phyloP scores from a whole-genome alignment of 768 basidiomycete genomes.

The Peribolospora kevripleyi region DNA sequence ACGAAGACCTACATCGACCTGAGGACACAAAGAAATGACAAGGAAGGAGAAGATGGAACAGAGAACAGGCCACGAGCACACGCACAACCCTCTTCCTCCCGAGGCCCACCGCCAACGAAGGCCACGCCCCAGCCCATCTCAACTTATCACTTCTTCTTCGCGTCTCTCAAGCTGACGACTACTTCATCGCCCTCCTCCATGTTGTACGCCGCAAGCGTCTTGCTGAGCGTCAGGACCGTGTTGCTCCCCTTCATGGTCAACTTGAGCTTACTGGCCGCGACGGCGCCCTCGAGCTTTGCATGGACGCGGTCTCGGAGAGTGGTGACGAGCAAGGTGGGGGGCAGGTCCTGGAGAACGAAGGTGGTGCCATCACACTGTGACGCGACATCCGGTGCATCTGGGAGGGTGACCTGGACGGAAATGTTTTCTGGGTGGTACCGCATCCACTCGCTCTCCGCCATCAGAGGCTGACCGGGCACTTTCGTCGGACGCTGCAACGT shows the following conservation, averaged over 20 bases:
- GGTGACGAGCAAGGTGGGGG: slow-evolving; percentile 60
- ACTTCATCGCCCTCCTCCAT: slow-evolving; percentile 74
- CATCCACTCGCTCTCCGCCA: neutral
- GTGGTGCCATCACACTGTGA: slow-evolving; percentile 46
- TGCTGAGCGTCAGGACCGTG: slow-evolving; percentile 68
- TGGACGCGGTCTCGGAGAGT: slow-evolving; percentile 74
- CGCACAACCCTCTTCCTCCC: no score
- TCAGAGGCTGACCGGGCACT: no score
- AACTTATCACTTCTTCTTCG: slow-evolving; percentile 28
- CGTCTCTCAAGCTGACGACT: slow-evolving; percentile 47
- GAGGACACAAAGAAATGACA: no score
- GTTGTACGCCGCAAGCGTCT: slow-evolving; percentile 64
- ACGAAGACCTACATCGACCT: no score
- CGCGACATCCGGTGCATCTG: neutral
- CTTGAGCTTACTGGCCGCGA: slow-evolving; percentile 46
- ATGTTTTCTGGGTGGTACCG: neutral
- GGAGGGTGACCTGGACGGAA: neutral
- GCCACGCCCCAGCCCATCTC: no score
- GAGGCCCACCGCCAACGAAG: no score
- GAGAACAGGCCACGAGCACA: no score
- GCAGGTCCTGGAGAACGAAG: slow-evolving; percentile 55
- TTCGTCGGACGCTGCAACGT: no score
- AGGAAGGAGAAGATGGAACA: no score
- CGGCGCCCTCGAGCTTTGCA: slow-evolving; percentile 48
- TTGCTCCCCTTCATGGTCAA: slow-evolving; percentile 37